phyloP scores from a whole-genome alignment of 805 yeast genomes.

The Yarrowia deformans region DNA sequence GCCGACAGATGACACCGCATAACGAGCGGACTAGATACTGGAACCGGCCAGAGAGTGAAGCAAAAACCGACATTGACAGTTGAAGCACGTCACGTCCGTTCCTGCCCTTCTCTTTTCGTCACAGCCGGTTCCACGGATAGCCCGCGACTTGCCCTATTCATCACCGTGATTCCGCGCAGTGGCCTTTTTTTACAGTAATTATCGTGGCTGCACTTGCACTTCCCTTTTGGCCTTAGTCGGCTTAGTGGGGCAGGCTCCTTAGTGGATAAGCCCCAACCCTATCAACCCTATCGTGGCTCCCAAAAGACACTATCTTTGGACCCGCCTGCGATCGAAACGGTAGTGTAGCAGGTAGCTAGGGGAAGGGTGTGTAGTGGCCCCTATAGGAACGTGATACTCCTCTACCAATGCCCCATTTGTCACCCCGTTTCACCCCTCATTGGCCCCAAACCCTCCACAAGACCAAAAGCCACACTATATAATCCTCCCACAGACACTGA shows the following conservation, averaged over 20 bases:
- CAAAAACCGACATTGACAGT: too few relatives aligned
- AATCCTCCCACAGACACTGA: not conserved
- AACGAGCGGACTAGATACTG: not conserved
- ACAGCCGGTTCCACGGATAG: not conserved
- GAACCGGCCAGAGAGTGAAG: not conserved
- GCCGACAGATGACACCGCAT: slow-evolving; percentile 13
- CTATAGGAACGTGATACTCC: too few relatives aligned
- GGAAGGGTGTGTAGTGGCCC: too few relatives aligned
- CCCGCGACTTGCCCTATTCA: not conserved
- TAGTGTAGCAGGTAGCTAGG: too few relatives aligned
- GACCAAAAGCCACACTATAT: slow-evolving; percentile 1
- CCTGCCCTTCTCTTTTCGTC: not conserved
- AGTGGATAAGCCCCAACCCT: slow-evolving; percentile 26
- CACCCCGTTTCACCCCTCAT: not conserved
- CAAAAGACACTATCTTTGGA: slow-evolving; percentile 19
- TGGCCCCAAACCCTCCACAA: not conserved
- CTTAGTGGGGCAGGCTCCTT: slow-evolving; percentile 17
- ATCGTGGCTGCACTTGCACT: slow-evolving; percentile 30
- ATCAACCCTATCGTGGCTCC: slow-evolving; percentile 19
- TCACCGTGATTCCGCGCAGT: not conserved
- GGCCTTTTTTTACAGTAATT: not conserved
- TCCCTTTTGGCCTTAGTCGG: slow-evolving; percentile 22
- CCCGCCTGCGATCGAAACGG: slow-evolving; percentile 25
- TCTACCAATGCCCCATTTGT: not conserved
- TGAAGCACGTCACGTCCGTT: too few relatives aligned